These are phyloP conservation scores for Kwoniella dendrophila DNA, from an alignment of 768 basidiomycete genomes.

Conservation along the genomic window DNA sequence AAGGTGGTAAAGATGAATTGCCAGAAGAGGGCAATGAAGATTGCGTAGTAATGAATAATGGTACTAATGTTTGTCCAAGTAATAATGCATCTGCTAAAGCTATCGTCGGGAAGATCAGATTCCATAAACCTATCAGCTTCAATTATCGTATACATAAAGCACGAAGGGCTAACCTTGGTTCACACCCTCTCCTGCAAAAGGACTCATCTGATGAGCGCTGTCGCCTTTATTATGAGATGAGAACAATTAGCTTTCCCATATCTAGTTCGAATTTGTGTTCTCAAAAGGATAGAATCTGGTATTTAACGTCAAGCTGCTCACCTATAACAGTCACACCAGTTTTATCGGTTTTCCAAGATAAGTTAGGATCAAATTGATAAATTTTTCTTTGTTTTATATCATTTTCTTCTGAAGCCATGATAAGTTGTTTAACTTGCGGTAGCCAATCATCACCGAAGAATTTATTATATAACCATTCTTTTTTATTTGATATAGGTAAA, in stretches of 20 bases:
- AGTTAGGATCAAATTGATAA: conserved; percentile 26
- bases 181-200: conserved; percentile 57
- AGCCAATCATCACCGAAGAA: conserved; percentile 39
- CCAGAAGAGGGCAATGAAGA: background rate
- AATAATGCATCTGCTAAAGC: conserved; percentile 15
- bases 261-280: no score
- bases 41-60: conserved; percentile 2
- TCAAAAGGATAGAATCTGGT: background rate
- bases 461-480: conserved; percentile 10
- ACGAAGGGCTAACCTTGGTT: conserved; percentile 42
- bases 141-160: background rate
- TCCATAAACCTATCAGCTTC: no score
- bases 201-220: conserved; percentile 58
- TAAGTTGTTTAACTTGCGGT: conserved; percentile 16
- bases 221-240: conserved; percentile 57
- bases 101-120: background rate
- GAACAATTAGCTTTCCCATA: no score
- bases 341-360: conserved; percentile 25
- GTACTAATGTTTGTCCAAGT: conserved; percentile 17
- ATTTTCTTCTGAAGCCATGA: conserved; percentile 31
- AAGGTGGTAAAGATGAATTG: conserved; percentile 5
- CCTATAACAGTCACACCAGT: conserved; percentile 35
- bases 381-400: conserved; percentile 23
- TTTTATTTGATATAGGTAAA: conserved; percentile 21
- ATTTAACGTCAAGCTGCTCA: conserved; percentile 3